phyloP scores from a whole-genome alignment of 1,284 basidiomycete species.

The Trichosporon inkin region DNA sequence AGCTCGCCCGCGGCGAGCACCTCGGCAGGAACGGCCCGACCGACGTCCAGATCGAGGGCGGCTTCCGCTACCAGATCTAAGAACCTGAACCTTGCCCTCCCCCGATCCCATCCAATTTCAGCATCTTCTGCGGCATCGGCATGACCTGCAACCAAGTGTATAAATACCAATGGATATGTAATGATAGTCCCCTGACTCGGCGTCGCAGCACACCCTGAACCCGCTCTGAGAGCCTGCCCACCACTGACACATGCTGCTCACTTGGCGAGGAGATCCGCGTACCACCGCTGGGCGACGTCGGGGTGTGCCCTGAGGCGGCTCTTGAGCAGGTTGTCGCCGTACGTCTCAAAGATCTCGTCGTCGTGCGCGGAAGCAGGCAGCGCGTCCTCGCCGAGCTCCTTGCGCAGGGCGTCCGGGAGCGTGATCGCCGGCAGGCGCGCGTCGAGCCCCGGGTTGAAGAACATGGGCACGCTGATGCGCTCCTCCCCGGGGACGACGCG shows the following conservation, averaged over 20 bases:
- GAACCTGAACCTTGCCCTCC: not conserved
- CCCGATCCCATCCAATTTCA: not conserved
- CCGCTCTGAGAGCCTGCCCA: too few species aligned
- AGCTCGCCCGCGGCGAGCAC: constrained; percentile 43
- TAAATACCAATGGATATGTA: not conserved
- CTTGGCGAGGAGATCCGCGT: not conserved
- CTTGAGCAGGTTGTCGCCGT: constrained; percentile 23
- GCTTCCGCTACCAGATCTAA: constrained; percentile 50
- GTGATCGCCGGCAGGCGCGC: constrained; percentile 14
- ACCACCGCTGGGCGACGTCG: constrained; percentile 14
- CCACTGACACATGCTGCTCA: not conserved
- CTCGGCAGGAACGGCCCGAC: constrained; percentile 38
- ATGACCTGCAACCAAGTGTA: not conserved
- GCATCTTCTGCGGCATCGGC: not conserved
- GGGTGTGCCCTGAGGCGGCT: constrained; percentile 19
- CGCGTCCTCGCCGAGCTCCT: not conserved
- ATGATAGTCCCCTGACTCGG: not conserved
- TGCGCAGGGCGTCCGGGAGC: constrained; percentile 10
- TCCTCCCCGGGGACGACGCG: constrained; percentile 15
- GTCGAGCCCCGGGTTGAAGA: constrained; percentile 22
- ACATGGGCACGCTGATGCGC: constrained; percentile 20
- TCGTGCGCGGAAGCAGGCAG: not conserved
- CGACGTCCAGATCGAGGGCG: constrained; percentile 37
- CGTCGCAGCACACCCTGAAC: not conserved
- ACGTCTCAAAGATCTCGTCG: constrained; percentile 15